Evolutionary conservation across 1,284 basidiomycete species (phyloP).

Genomic region (Sporisorium sorghi): DNA sequence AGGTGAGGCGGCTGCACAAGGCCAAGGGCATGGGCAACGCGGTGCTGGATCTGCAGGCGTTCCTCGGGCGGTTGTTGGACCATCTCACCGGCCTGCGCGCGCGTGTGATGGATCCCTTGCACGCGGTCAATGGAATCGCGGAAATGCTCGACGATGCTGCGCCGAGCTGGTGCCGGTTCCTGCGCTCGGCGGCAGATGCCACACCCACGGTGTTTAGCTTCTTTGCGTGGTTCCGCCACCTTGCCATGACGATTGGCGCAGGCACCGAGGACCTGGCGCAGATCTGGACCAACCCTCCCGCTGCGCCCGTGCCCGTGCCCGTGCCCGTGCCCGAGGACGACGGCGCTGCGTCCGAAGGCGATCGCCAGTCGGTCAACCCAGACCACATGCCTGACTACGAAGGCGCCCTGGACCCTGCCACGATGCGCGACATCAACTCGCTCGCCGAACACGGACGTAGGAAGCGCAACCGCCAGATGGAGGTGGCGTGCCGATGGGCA

Average conservation of each 20-base stretch:
- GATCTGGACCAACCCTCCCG: constrained; percentile 57
- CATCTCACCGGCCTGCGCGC: constrained; percentile 60
- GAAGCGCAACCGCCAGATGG: constrained; percentile 63
- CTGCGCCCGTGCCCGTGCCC: constrained; percentile 12
- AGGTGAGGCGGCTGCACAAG: constrained; percentile 57
- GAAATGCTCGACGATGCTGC: constrained; percentile 62
- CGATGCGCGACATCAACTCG: constrained; percentile 56
- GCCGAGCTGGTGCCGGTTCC: constrained; percentile 55
- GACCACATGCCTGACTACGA: constrained; percentile 22
- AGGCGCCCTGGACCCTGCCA: constrained; percentile 36
- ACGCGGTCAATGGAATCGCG: constrained; percentile 59
- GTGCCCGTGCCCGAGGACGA: no score
- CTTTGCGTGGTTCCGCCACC: constrained; percentile 64
- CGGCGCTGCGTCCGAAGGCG: constrained; percentile 31
- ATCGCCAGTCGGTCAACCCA: constrained; percentile 31
- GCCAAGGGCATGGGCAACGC: constrained; percentile 53
- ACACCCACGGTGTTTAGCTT: constrained; percentile 59
- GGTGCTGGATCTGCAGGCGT: constrained; percentile 49
- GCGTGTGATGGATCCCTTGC: constrained; percentile 62
- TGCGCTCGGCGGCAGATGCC: constrained; percentile 47
- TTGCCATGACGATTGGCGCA: constrained; percentile 59
- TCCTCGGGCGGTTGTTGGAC: constrained; percentile 55
- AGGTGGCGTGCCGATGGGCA: constrained; percentile 64
- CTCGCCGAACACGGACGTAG: constrained; percentile 53
- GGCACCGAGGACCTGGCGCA: constrained; percentile 57